phyloP scores from a whole-genome alignment of 2,329 filamentous ascomycete species.

The Alternaria alternata region DNA sequence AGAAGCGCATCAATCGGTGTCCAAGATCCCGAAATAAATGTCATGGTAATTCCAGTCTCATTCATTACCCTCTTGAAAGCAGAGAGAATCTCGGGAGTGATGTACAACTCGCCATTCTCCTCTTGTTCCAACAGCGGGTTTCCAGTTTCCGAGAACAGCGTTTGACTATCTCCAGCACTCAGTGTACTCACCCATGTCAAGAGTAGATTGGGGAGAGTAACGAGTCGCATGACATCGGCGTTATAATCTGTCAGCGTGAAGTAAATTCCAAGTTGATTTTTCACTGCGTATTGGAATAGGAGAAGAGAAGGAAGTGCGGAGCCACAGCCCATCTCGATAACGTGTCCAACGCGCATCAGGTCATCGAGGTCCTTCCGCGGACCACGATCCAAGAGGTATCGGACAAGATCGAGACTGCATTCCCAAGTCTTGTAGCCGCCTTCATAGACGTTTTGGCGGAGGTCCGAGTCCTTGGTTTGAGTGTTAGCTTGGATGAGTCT shows the following conservation, averaged over 20 bases:
- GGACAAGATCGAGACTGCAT: conserved; percentile 81
- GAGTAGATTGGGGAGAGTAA: conserved; percentile 80
- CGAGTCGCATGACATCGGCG: conserved; percentile 76
- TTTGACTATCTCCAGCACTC: conserved; percentile 21
- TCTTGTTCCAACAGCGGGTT: conserved; percentile 26
- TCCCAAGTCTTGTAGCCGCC: conserved; percentile 92
- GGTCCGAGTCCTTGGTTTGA: conserved; percentile 64
- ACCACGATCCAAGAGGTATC: conserved; percentile 63
- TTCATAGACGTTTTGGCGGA: conserved; percentile 83
- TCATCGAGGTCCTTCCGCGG: conserved; percentile 60
- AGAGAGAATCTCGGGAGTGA: conserved; percentile 65
- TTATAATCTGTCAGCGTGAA: conserved; percentile 83
- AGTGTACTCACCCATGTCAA: conserved; percentile 65
- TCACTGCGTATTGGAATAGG: conserved; percentile 69
- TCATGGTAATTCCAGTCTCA: conserved; percentile 63
- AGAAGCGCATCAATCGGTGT: conserved; percentile 65
- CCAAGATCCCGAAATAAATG: conserved; percentile 80
- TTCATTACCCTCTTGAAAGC: conserved; percentile 66
- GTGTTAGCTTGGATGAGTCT: conserved; percentile 24
- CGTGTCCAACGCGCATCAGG: conserved; percentile 57
- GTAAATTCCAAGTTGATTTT: conserved; percentile 60
- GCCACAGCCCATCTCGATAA: conserved; percentile 75
- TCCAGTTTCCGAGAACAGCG: conserved; percentile 21
- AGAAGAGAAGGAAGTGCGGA: conserved; percentile 77
- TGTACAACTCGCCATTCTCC: conserved; percentile 66